A percentile compares a stretch with the other conserved stretches of the same genome.
phyloP scores from a whole-genome alignment of 768 basidiomycete species.

The Leccinum sublutescens region DNA sequence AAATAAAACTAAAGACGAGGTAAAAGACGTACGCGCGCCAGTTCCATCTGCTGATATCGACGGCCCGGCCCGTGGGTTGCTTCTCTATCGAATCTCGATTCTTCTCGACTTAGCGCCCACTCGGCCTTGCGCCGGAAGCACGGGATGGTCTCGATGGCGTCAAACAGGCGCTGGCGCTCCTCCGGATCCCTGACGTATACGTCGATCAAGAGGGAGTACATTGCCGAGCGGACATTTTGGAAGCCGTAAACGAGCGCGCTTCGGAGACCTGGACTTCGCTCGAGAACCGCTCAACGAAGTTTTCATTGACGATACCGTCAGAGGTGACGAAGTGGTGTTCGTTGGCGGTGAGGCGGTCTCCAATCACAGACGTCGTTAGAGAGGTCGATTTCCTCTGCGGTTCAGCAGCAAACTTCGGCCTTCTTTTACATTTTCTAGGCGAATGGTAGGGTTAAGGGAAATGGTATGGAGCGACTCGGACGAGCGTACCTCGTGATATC shows the following conservation, averaged over 20 bases:
- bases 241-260: conserved; percentile 95
- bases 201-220: conserved; percentile 92
- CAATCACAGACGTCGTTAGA: conserved; percentile 84
- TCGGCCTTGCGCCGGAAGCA: conserved; percentile 92
- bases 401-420: conserved; percentile 92
- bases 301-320: conserved; percentile 70
- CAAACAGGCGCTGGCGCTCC: conserved; percentile 77
- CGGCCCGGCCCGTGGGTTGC: too few relatives aligned
- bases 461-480: background rate
- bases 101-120: conserved; percentile 71
- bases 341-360: conserved; percentile 71
- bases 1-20: conserved; percentile 28
- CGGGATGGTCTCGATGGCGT: conserved; percentile 89
- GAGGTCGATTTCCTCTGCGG: conserved; percentile 87
- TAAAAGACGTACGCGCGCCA: conserved; percentile 78
- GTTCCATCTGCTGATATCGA: conserved; percentile 87
- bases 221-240: conserved; percentile 95
- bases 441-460: background rate
- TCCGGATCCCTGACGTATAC: conserved; percentile 81
- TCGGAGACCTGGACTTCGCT: conserved; percentile 88
- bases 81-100: too few relatives aligned
- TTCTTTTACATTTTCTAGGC: conserved; percentile 84
- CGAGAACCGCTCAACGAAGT: conserved; percentile 69
- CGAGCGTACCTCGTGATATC: conserved; percentile 69
- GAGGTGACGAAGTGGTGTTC: conserved; percentile 92